Evolutionary conservation across 495 filamentous ascomycete species (phyloP), one percentile per base, ranked within the genome.

Genomic region (Achaetomiella virescens): DNA sequence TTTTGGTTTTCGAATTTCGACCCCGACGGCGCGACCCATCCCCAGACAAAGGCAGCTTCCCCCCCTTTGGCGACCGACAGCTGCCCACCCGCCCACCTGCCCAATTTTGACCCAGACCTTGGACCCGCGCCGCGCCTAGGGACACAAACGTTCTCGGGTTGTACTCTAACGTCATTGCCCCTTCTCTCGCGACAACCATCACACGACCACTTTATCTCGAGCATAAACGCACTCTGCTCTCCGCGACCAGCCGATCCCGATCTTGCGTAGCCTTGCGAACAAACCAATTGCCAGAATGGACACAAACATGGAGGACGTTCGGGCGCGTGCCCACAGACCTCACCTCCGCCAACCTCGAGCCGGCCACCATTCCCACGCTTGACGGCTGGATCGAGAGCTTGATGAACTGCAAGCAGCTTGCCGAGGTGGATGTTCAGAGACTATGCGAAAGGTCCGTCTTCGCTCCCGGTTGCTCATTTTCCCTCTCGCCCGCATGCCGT

Each of bases 311-410:
- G 86, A 88, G 76, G 93, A 98, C 71, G 91, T 96, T n/a, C 60
- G 88, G 87, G 65, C 87, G 90, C 70, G 81, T 85, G 60, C 88
- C 91, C 58, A 84, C 95, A 66, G 88, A 91, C 59, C 82, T 91
- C 62, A 74, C 89, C 65, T 80, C 86, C 50, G 83, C 87, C 59
- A 76, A 80, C 21, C 79, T 83, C 46, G 95, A 97, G 71, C 85
- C 95, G 10, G 81, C 89, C 33, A 87, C 90, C 54, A 93, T 96
- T 75, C 86, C 90, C 35, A 95, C 91, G 35, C 76, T 97, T 37
- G 93, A 98, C 72, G 90, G 92, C 60, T 98, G 93, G 93, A 98
- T 98, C 69, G 91, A 95, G 78, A 93, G 81, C 74, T 77, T 98
- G 75, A 98, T 98, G 93, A 86, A 75, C 69, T 98, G 93, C 85